A percentile compares a stretch with the other conserved stretches of the same genome.
Evolutionary conservation across 768 basidiomycete genomes (phyloP).

Genomic region (Nidularia pulvinata): DNA sequence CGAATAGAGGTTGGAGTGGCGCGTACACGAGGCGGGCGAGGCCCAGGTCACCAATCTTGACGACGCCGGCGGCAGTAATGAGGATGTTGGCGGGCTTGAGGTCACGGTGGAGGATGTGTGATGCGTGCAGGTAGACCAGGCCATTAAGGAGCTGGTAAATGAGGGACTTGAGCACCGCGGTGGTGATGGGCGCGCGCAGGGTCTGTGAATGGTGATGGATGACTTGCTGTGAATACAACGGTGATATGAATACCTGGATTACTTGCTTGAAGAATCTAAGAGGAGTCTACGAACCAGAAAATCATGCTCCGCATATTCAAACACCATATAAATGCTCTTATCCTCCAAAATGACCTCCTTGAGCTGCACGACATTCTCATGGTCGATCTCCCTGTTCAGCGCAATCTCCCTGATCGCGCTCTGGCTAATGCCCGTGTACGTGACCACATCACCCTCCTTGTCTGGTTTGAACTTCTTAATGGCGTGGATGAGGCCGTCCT

Average conservation of each 20-base stretch:
- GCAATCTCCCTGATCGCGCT: slow-evolving; percentile 97
- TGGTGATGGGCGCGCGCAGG: slow-evolving; percentile 72
- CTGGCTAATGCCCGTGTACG: slow-evolving; percentile 98
- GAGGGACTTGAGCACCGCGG: slow-evolving; percentile 86
- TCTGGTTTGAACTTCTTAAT: slow-evolving; percentile 99
- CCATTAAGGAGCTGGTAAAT: slow-evolving; percentile 95
- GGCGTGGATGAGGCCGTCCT: slow-evolving; percentile 76
- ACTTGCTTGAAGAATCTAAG: neutral
- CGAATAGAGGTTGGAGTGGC: slow-evolving; percentile 89
- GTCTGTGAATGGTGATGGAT: slow-evolving; percentile 98
- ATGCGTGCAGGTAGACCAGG: slow-evolving; percentile 91
- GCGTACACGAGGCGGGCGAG: slow-evolving; percentile 90
- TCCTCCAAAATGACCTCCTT: slow-evolving; percentile 97
- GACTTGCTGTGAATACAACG: slow-evolving; percentile 71
- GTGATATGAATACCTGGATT: neutral
- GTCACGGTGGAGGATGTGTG: slow-evolving; percentile 95
- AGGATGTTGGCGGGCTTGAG: slow-evolving; percentile 99
- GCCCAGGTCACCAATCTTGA: slow-evolving; percentile 99
- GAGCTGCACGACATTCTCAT: slow-evolving; percentile 90
- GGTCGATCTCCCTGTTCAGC: slow-evolving; percentile 88
- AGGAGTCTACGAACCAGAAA: slow-evolving; percentile 70
- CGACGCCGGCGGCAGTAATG: slow-evolving; percentile 83
- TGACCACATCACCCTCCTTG: slow-evolving; percentile 95
- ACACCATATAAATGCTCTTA: slow-evolving; percentile 99
- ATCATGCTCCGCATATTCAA: slow-evolving; percentile 99